A percentile compares a stretch with the other conserved stretches of the same genome.
Conservation (phyloP, 768 basidiomycete genomes). For the Suillus luteus region DNA sequence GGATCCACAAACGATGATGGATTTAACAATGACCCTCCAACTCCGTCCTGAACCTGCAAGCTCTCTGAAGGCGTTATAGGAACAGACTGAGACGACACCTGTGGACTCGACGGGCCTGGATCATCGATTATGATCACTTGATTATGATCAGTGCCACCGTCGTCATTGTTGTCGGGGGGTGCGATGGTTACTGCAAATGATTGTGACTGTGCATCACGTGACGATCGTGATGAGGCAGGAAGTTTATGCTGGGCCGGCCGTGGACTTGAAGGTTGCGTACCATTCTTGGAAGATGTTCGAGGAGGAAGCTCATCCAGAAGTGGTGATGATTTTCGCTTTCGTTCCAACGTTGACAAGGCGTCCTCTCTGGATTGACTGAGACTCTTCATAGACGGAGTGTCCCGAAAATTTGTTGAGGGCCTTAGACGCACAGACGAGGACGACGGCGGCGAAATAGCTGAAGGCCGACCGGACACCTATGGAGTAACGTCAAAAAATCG, state of each 20-base stretch:
- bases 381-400: conserved; percentile 28
- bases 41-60: conserved; percentile 13
- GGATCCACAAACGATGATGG: conserved; percentile 23
- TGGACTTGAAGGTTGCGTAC: conserved; percentile 16
- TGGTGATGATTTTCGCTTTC: conserved; percentile 17
- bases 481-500: conserved; percentile 8
- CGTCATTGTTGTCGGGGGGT: conserved; percentile 33
- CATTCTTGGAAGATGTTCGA: conserved; percentile 6
- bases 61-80: conserved; percentile 9
- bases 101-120: not conserved
- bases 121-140: conserved; percentile 13
- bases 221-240: conserved; percentile 21
- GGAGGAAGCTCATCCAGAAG: conserved; percentile 16
- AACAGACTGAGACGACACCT: conserved; percentile 8
- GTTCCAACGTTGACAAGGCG: conserved; percentile 7
- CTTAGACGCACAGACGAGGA: conserved; percentile 26
- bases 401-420: conserved; percentile 26
- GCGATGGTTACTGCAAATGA: conserved; percentile 47
- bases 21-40: conserved; percentile 23
- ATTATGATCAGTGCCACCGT: conserved; percentile 8
- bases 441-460: conserved; percentile 9
- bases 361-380: conserved; percentile 20
- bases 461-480: conserved; percentile 18
- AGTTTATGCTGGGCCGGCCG: conserved; percentile 17
- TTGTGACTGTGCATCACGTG: conserved; percentile 32